Evolutionary conservation across 2,329 filamentous ascomycete genomes (phyloP).

Genomic region (Talaromyces marneffei): DNA sequence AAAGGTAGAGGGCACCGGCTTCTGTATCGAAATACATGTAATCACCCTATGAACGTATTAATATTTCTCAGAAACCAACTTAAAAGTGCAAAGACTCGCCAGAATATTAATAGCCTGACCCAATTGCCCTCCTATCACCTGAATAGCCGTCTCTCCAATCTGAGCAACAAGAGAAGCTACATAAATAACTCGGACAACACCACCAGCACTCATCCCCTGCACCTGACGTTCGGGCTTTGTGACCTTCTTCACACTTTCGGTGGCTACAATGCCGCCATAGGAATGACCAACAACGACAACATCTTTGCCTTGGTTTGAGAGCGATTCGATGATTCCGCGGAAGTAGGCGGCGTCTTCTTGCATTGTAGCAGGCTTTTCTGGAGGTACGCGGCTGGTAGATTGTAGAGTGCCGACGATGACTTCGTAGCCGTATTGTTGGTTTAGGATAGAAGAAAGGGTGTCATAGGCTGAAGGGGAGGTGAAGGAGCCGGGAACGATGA

Average conservation of each 20-base stretch:
- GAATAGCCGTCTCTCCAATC: constrained; percentile 2
- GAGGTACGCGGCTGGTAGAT: not conserved
- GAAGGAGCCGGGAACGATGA: constrained; percentile 11
- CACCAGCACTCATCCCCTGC: constrained; percentile 16
- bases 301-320: constrained; percentile 21
- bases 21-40: constrained; percentile 11
- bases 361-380: constrained; percentile 24
- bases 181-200: constrained; percentile 23
- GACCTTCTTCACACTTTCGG: constrained; percentile 21
- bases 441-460: not conserved
- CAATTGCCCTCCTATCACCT: constrained; percentile 1
- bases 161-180: constrained; percentile 18
- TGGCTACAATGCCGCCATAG: constrained; percentile 24
- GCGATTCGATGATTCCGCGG: constrained; percentile 21
- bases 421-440: constrained; percentile 20
- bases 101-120: not conserved
- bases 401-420: constrained; percentile 16
- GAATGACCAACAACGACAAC: constrained; percentile 25
- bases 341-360: constrained; percentile 29
- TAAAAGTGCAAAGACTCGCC: not conserved
- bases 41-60: constrained; percentile 1
- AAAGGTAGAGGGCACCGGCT: not conserved
- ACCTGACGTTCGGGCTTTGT: constrained; percentile 19
- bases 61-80: too few relatives aligned
- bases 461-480: constrained; percentile 3